Base-by-base conservation (phyloP, 2,329 filamentous ascomycete genomes). In the Microsporum canis region DNA sequence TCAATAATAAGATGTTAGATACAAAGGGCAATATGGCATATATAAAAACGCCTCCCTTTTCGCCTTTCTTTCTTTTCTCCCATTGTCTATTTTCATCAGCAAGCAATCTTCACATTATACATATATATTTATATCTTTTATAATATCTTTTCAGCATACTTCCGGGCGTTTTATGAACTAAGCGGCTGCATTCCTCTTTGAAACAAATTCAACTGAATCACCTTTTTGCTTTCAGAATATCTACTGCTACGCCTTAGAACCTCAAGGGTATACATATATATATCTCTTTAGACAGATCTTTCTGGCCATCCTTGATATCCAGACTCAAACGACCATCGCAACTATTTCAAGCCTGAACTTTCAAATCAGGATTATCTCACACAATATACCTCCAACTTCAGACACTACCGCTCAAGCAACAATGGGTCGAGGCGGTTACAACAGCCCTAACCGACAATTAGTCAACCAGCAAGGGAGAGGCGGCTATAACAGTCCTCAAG, bases 351-450 rank as follows among this genome's bases (percentile, higher is more conserved):
- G 17, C 34, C 39, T 29, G 36, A 17, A 10, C 7, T 14, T 8
- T 29, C 36, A 31, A 43, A 10, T 8, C 39, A 39, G 17, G 41
- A 43, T 7, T 17, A 57, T 43, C 23, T 23, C 55, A 57, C 36
- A 2, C 41, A 39, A 57, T 7, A 43, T 31, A 23, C 51, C 51
- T 3, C 23, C 49, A 55, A 36, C 51, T 36, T 31, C 12, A 55
- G 10, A n/a, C 29, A n/a, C 23, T 17, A 41, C 27, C 55, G 43
- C 36, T 41, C 55, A 29, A 57, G 39, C 57, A 58, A 65, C 60
- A 63, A 74, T 74, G 72, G 75, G 74, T 57, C 71, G 75, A 64
- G 70, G 68, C 33, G 70, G 68, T 36, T 71, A 70, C 64, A 72
- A 72, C 64, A 63, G 64, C 63, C 66, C 68, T 56, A 57, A 60